Conservation (phyloP, 805 yeast genomes). For the Pichia kluyveri region DNA sequence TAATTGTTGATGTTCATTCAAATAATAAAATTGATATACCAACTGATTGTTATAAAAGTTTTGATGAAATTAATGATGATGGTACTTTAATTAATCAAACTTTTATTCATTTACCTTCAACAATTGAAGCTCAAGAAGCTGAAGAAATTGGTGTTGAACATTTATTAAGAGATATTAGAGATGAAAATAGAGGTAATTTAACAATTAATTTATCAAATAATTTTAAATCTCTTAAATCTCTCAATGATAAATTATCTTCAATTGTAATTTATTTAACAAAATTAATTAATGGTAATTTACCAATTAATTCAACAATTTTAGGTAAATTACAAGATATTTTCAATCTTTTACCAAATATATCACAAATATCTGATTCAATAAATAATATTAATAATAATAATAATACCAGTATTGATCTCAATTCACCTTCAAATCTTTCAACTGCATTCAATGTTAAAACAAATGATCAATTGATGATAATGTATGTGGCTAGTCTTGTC, state of each 20-base stretch:
- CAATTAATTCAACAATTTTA: slow-evolving; percentile 81
- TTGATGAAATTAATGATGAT: slow-evolving; percentile 93
- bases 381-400: slow-evolving; percentile 27
- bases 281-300: slow-evolving; percentile 62
- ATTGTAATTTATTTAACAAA: slow-evolving; percentile 71
- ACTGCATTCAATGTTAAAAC: slow-evolving; percentile 87
- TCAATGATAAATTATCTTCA: slow-evolving; percentile 68
- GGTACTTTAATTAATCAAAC: slow-evolving; percentile 91
- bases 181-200: slow-evolving; percentile 91
- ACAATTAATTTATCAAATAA: slow-evolving; percentile 84
- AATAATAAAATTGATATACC: slow-evolving; percentile 76
- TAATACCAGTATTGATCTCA: too few relatives aligned
- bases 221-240: slow-evolving; percentile 77
- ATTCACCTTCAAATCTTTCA: too few relatives aligned
- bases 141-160: slow-evolving; percentile 99
- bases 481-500: slow-evolving; percentile 82
- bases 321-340: slow-evolving; percentile 93
- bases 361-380: slow-evolving; percentile 28
- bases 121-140: slow-evolving; percentile 95
- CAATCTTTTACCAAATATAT: slow-evolving; percentile 74
- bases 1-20: slow-evolving; percentile 89
- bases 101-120: slow-evolving; percentile 86
- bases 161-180: slow-evolving; percentile 84
- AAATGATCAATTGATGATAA: slow-evolving; percentile 91
- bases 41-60: slow-evolving; percentile 87